phyloP scores from a whole-genome alignment of 805 yeast genomes.

The Sungouiozyma intestinalis region DNA sequence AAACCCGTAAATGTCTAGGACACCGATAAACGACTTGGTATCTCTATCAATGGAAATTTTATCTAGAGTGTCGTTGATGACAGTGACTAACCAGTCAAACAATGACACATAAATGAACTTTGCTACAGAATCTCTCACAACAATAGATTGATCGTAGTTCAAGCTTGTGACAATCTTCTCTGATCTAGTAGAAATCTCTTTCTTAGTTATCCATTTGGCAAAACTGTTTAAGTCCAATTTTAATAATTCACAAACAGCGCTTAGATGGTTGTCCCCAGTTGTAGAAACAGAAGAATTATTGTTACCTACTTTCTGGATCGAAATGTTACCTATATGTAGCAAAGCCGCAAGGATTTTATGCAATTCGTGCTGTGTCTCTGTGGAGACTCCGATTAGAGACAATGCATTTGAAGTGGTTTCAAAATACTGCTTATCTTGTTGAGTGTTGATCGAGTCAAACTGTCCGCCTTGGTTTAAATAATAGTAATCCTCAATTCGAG shows the following conservation, averaged over 20 bases:
- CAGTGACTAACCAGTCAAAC: constrained; percentile 89
- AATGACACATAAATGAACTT: constrained; percentile 85
- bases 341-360: constrained; percentile 79
- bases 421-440: constrained; percentile 81
- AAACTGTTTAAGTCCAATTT: constrained; percentile 67
- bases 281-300: constrained; percentile 71
- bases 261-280: constrained; percentile 69
- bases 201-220: constrained; percentile 87
- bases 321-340: constrained; percentile 87
- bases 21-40: constrained; percentile 78
- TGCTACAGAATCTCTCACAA: constrained; percentile 92
- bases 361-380: constrained; percentile 51
- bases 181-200: constrained; percentile 84
- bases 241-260: constrained; percentile 72
- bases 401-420: constrained; percentile 66
- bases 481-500: constrained; percentile 56
- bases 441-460: constrained; percentile 40
- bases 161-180: constrained; percentile 84
- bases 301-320: constrained; percentile 65
- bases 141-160: constrained; percentile 74
- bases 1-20: constrained; percentile 93
- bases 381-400: constrained; percentile 60
- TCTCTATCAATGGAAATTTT: constrained; percentile 51
- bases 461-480: constrained; percentile 88
- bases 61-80: constrained; percentile 65